Evolutionary conservation across 208 protist genomes (phyloP).

Genomic region (Trypanosoma brucei): DNA sequence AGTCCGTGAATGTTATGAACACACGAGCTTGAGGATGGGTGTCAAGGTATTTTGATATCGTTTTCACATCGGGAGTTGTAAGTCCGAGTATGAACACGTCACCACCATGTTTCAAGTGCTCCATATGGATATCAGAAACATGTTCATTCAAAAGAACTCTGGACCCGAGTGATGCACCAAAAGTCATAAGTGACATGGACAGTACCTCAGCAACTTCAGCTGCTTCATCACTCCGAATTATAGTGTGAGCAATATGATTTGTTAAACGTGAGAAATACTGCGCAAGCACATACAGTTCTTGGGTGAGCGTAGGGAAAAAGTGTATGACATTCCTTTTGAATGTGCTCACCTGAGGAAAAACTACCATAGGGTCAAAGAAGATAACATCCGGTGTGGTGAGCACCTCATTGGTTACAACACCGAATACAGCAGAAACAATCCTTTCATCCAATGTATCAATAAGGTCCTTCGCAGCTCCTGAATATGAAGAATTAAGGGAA

Average conservation of each 20-base stretch:
- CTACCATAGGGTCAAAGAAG: conserved; percentile 13
- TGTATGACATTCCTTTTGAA: conserved; percentile 8
- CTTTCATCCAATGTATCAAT: background rate
- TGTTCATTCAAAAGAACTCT: background rate
- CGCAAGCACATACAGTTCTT: conserved; percentile 22
- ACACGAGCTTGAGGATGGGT: background rate
- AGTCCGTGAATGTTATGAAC: conserved; percentile 1
- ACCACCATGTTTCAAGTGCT: background rate
- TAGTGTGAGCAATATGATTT: background rate
- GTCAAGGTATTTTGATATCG: background rate
- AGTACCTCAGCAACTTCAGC: background rate
- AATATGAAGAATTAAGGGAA: background rate
- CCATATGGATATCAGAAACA: background rate
- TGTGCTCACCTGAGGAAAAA: conserved; percentile 1
- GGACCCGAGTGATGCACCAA: background rate
- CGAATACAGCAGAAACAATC: conserved; percentile 2
- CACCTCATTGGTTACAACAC: conserved; percentile 7
- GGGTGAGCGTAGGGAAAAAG: conserved; percentile 19
- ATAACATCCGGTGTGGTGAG: background rate
- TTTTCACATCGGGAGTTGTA: background rate
- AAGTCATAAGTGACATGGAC: background rate
- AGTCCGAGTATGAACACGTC: conserved; percentile 6
- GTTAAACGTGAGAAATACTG: conserved; percentile 6
- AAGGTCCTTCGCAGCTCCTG: background rate
- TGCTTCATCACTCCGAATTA: conserved; percentile 6